A percentile compares a stretch with the other conserved stretches of the same genome.
Evolutionary conservation across 306 rosid genomes (phyloP).

Genomic region (Pterocarpus macrocarpus): DNA sequence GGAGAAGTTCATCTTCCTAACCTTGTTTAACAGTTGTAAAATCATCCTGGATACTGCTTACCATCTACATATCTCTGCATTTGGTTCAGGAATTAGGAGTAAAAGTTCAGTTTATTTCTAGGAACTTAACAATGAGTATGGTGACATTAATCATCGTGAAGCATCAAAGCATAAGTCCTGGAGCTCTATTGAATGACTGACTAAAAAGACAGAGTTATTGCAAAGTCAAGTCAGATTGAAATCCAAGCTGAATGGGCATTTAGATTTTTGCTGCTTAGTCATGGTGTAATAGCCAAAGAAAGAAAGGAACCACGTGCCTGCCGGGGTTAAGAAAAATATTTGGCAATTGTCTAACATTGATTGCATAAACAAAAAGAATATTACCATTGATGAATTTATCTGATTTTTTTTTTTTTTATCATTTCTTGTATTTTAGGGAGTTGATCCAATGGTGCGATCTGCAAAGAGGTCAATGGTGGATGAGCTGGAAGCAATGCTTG

Average conservation of each 20-base stretch:
- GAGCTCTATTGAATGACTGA: no score
- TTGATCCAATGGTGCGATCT: constrained; percentile 73
- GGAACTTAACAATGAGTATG: background rate
- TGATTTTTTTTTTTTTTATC: background rate
- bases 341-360: background rate
- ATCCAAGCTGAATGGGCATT: background rate
- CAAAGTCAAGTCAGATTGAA: no score
- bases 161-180: background rate
- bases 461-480: constrained; percentile 86
- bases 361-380: background rate
- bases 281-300: background rate
- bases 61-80: background rate
- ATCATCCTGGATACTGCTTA: constrained; percentile 11
- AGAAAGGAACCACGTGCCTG: background rate
- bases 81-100: constrained; percentile 29
- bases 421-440: constrained; percentile 60
- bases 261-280: background rate
- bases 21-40: constrained; percentile 26
- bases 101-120: background rate
- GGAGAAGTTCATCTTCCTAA: background rate
- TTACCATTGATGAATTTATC: background rate
- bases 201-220: no score
- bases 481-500: constrained; percentile 95
- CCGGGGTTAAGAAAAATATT: background rate
- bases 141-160: background rate